phyloP scores from a whole-genome alignment of 2,329 filamentous ascomycete species.

The Beauveria caledonica region DNA sequence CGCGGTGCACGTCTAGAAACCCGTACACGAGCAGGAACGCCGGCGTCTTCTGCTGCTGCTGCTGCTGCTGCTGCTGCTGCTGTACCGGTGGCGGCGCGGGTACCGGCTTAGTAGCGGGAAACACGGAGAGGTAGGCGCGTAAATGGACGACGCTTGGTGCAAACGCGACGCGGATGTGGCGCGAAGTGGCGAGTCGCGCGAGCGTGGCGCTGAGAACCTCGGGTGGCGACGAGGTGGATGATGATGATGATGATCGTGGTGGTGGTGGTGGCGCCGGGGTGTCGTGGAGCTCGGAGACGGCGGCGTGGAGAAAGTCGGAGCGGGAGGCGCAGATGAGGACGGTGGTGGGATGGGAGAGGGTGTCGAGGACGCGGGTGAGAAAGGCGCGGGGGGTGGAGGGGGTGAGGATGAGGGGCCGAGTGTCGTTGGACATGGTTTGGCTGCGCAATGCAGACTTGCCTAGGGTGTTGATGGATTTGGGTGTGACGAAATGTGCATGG shows the following conservation, averaged over 20 bases:
- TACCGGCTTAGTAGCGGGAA: conserved; percentile 31
- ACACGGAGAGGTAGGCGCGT: conserved; percentile 63
- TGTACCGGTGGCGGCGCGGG: conserved; percentile 27
- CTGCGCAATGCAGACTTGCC: not conserved
- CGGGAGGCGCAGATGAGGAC: conserved; percentile 64
- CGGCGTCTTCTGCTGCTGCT: conserved; percentile 25
- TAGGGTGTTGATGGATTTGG: not conserved
- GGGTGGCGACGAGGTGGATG: not conserved
- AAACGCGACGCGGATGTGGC: conserved; percentile 63
- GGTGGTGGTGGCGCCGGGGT: not conserved
- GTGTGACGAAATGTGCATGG: too few relatives aligned
- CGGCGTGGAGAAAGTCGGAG: conserved; percentile 53
- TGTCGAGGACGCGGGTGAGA: conserved; percentile 53
- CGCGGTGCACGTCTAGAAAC: conserved; percentile 55
- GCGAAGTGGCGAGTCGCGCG: conserved; percentile 58
- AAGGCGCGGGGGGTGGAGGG: conserved; percentile 52
- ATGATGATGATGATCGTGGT: not conserved
- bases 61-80: conserved; percentile 3
- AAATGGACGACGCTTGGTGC: conserved; percentile 68
- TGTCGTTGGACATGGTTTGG: not conserved
- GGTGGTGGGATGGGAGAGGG: conserved; percentile 50
- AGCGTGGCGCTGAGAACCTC: conserved; percentile 55
- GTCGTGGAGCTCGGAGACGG: conserved; percentile 40
- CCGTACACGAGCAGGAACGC: conserved; percentile 52
- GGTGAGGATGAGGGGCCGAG: conserved; percentile 36